Evolutionary conservation across 345 rosid species (phyloP).

Genomic region (Laguncularia racemosa): DNA sequence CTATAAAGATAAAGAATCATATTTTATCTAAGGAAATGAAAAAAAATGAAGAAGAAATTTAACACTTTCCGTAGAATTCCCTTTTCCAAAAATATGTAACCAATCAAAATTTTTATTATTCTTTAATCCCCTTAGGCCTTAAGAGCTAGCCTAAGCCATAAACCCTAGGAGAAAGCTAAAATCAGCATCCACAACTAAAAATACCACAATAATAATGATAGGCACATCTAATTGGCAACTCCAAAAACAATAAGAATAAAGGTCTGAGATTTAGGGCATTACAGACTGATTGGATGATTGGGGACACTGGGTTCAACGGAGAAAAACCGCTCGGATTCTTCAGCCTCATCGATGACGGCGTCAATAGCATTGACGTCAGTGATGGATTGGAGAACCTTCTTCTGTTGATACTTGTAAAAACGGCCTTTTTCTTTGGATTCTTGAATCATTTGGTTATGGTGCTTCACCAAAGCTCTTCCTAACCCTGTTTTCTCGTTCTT

Average conservation of each 20-base stretch:
- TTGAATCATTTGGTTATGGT: constrained; percentile 78
- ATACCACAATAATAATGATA: neutral
- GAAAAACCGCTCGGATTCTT: constrained; percentile 50
- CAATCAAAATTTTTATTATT: no score
- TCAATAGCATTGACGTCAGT: constrained; percentile 80
- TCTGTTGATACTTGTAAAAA: constrained; percentile 41
- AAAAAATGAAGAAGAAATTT: no score
- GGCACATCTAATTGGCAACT: neutral
- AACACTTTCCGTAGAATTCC: no score
- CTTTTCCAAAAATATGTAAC: no score
- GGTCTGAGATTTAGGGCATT: constrained; percentile 2
- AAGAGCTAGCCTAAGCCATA: no score
- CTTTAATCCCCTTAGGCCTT: no score
- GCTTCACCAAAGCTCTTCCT: constrained; percentile 82
- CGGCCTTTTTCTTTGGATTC: constrained; percentile 76
- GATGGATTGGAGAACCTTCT: constrained; percentile 74
- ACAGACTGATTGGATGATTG: constrained; percentile 51
- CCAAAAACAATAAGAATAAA: neutral
- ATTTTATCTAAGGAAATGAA: no score
- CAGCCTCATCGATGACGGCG: constrained; percentile 69
- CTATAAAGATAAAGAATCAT: no score
- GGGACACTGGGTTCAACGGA: constrained; percentile 33
- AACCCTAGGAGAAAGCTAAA: no score
- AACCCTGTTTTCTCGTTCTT: constrained; percentile 74
- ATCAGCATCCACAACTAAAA: no score